Percentiles rank a stretch among this genome's conserved stretches.
These are phyloP conservation scores for Russula brevipes DNA, from an alignment of 768 basidiomycete species.

Conservation along the genomic window DNA sequence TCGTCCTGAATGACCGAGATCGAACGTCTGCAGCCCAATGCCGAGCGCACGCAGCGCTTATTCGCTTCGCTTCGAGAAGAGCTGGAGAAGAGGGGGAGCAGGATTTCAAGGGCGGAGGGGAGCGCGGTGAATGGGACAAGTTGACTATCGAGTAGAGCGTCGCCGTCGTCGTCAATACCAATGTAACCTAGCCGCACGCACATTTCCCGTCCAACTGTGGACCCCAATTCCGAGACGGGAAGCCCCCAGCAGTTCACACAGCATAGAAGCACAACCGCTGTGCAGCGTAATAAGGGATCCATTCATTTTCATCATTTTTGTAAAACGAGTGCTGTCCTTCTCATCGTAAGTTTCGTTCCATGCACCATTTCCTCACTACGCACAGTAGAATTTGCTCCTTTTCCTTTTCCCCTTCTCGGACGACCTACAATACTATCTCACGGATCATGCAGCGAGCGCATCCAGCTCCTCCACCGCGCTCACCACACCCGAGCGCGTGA, in stretches of 20 bases:
- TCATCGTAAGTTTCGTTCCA: not conserved
- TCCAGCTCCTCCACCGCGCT: constrained; percentile 66
- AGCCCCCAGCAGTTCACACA: not conserved
- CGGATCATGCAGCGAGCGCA: constrained; percentile 43
- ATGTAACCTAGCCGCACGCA: constrained; percentile 15
- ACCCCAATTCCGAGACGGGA: not conserved
- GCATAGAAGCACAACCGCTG: too few relatives aligned
- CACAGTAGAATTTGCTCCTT: not conserved
- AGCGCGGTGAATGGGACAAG: constrained; percentile 7
- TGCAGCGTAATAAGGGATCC: not conserved
- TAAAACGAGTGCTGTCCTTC: not conserved
- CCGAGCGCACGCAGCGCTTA: constrained; percentile 75
- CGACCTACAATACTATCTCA: too few relatives aligned
- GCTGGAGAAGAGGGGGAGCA: constrained; percentile 65
- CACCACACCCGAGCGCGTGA: constrained; percentile 69
- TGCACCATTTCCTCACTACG: not conserved
- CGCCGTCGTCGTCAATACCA: constrained; percentile 3
- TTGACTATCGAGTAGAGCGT: constrained; percentile 1
- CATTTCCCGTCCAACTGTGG: not conserved
- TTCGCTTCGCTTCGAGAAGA: constrained; percentile 81
- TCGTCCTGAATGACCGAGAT: constrained; percentile 22
- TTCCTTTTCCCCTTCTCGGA: not conserved
- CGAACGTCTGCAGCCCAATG: constrained; percentile 53
- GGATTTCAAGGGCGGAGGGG: constrained; percentile 28
- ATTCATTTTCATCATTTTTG: not conserved